Evolutionary conservation across 805 yeast genomes (phyloP), one percentile per base, ranked within the genome.

Genomic region (Limtongia smithiae): DNA sequence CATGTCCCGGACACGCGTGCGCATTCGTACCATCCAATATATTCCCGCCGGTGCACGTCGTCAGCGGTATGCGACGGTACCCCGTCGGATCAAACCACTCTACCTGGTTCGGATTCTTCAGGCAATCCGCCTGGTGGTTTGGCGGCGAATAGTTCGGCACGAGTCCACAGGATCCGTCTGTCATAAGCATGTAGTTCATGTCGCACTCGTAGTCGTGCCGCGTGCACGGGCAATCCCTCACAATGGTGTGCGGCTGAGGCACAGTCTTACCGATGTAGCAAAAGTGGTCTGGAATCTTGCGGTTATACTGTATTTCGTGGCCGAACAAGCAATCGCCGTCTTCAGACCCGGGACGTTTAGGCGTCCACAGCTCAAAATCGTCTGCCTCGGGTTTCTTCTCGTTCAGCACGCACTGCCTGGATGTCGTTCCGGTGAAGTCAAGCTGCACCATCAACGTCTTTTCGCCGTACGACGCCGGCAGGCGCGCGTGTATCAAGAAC

Each of bases 201-300:
- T 93, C 98, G 75, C 98, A 93, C 67, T 93, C 98, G 63, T 72
- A 93, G 62, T 91, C 98, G 44, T 77, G 76, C 66, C 96, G 77
- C 0, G 93, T 75, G 70, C 98, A 93, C 1, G 83, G 64, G 70
- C 98, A 93, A 65, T 85, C 82, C 51, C 79, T 72, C 9, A 76
- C 64, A 11, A 76, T 71, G 6, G 44, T 14, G 62, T 73, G 77
- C 1, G 85, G 89, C 24, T 70, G 64, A 36, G 85, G 71, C 39
- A 83, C 80, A 2, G 81, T 79, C 46, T 78, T 78, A 47, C 73
- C 78, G 34, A 71, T 62, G 62, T 81, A 85, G 68, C 95, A 91
- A 55, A 81, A 78, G 40, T 73, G 75, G 21, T 79, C 79, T 0
- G 81, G 69, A 17, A 71, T 71, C 62, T 84, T 79, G 50, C 83